Percentiles rank a stretch among this genome's conserved stretches.
phyloP scores from a whole-genome alignment of 78 protist species.

The Dictyostelium discoideum region dicty_2.7 NC_007090.3:2097501-2098000 shows the following conservation, averaged over 20 bases:
- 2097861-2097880: neutral
- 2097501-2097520: constrained; percentile 19
- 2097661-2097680: neutral
- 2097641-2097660: constrained; percentile 2
- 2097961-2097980: constrained; percentile 66
- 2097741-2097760: constrained; percentile 49
- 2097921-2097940: neutral
- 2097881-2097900: neutral
- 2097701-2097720: neutral
- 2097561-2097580: constrained; percentile 13
- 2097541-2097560: constrained; percentile 25
- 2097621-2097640: constrained; percentile 8
- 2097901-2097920: neutral
- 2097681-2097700: neutral
- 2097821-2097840: constrained; percentile 2
- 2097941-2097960: constrained; percentile 52
- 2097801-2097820: constrained; percentile 70
- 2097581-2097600: neutral
- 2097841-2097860: neutral
- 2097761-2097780: constrained; percentile 43
- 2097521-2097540: constrained; percentile 13
- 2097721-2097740: constrained; percentile 41
- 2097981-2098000: constrained; percentile 48
- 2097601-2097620: neutral
- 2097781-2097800: constrained; percentile 66